Evolutionary conservation across 2,329 filamentous ascomycete genomes (phyloP).

Genomic region (Aureobasidium namibiae): DNA sequence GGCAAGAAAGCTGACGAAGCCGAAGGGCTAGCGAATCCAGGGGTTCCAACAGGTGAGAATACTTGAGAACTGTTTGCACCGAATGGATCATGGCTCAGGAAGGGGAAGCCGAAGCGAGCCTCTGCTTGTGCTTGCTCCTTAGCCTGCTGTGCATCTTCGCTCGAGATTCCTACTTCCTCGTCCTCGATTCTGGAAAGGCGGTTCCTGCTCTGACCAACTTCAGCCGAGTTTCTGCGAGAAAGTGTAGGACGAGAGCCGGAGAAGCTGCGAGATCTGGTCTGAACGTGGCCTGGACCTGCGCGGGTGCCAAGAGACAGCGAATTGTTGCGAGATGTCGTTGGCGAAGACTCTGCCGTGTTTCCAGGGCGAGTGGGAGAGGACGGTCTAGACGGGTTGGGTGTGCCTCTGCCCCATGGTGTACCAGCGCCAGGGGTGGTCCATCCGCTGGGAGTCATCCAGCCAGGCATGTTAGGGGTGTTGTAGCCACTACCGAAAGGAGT

Average conservation of each 20-base stretch:
- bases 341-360: conserved; percentile 10
- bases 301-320: conserved; percentile 30
- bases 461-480: conserved; percentile 26
- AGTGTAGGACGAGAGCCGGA: neutral
- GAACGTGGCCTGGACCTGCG: conserved; percentile 30
- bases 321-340: conserved; percentile 12
- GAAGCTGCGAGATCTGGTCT: conserved; percentile 1
- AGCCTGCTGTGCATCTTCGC: conserved; percentile 24
- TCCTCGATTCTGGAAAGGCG: conserved; percentile 23
- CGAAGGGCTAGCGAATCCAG: neutral
- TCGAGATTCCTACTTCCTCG: conserved; percentile 24
- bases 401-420: conserved; percentile 25
- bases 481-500: conserved; percentile 23
- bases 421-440: conserved; percentile 34
- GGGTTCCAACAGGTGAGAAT: neutral
- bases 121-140: conserved; percentile 16
- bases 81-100: conserved; percentile 6
- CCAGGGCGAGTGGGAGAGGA: conserved; percentile 22
- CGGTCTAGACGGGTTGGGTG: conserved; percentile 23
- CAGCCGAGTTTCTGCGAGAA: conserved; percentile 22
- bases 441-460: conserved; percentile 34
- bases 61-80: neutral
- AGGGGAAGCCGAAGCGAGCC: conserved; percentile 4
- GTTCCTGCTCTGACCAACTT: conserved; percentile 17
- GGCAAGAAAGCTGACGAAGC: conserved; percentile 10